These are phyloP conservation scores for Pulveroboletus sp. DNA, from an alignment of 768 basidiomycete species.

Conservation along the genomic window DNA sequence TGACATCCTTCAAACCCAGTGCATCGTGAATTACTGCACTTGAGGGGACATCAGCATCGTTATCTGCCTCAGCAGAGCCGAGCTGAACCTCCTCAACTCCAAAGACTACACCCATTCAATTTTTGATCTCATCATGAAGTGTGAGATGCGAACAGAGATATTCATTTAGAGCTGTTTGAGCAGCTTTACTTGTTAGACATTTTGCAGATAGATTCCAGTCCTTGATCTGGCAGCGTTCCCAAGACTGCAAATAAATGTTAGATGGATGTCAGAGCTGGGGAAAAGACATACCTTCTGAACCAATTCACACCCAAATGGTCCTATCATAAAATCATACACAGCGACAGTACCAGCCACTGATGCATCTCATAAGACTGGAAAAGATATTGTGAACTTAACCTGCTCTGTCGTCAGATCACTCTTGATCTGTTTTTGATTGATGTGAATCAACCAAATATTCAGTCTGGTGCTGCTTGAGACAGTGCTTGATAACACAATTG, in stretches of 20 bases:
- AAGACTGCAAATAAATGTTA: no score
- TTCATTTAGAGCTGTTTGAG: constrained; percentile 11
- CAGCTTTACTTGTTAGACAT: no score
- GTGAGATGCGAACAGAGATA: constrained; percentile 12
- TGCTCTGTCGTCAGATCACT: constrained; percentile 15
- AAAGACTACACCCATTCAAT: neutral
- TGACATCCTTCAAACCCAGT: neutral
- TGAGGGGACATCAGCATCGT: constrained; percentile 4
- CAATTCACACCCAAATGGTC: no score
- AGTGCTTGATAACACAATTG: constrained; percentile 27
- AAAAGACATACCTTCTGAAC: no score
- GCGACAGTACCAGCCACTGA: no score
- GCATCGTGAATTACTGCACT: constrained; percentile 3
- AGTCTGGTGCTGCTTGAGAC: constrained; percentile 14
- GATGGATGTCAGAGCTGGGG: no score
- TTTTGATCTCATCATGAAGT: constrained; percentile 16
- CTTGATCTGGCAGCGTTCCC: no score
- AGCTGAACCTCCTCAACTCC: neutral
- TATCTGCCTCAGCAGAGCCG: neutral
- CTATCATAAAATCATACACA: no score
- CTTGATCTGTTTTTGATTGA: constrained; percentile 10
- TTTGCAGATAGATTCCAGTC: no score
- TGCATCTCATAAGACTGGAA: no score
- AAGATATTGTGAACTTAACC: no score
- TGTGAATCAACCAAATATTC: constrained; percentile 17